These are phyloP conservation scores for Magnaporthales sp. DNA, from an alignment of 2,329 filamentous ascomycete species.

Conservation along the genomic window DNA sequence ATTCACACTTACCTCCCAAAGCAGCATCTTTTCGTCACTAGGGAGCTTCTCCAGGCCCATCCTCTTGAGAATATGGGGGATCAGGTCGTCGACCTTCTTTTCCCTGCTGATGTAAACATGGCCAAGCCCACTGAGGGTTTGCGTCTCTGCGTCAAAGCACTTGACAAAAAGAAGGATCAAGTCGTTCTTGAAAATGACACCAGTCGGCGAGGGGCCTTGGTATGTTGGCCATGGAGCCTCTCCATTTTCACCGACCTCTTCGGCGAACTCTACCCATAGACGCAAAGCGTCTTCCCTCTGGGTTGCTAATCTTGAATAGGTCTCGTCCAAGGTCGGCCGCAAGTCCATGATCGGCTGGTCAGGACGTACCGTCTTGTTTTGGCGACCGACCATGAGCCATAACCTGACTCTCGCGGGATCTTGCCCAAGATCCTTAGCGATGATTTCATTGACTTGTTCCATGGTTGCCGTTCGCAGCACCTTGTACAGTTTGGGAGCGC, in stretches of 20 bases:
- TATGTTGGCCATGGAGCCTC: slow-evolving; percentile 63
- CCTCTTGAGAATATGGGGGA: slow-evolving; percentile 65
- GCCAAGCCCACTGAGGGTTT: slow-evolving; percentile 67
- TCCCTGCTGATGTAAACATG: slow-evolving; percentile 83
- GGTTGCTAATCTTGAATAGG: slow-evolving; percentile 40
- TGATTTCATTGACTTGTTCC: slow-evolving; percentile 59
- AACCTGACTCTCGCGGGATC: slow-evolving; percentile 67
- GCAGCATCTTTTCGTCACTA: slow-evolving; percentile 49
- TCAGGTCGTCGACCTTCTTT: slow-evolving; percentile 80
- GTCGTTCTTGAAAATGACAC: slow-evolving; percentile 49
- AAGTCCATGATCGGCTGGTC: slow-evolving; percentile 78
- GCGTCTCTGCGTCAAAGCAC: slow-evolving; percentile 72
- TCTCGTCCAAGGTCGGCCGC: slow-evolving; percentile 69
- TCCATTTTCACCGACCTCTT: slow-evolving; percentile 58
- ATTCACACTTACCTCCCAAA: slow-evolving; percentile 61
- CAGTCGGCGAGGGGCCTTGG: slow-evolving; percentile 42
- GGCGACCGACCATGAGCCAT: slow-evolving; percentile 97
- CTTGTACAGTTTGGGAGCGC: slow-evolving; percentile 64
- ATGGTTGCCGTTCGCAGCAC: slow-evolving; percentile 69
- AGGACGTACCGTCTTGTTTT: slow-evolving; percentile 92
- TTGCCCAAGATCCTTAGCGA: slow-evolving; percentile 62
- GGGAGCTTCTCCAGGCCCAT: slow-evolving; percentile 80
- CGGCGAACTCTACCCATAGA: slow-evolving; percentile 77
- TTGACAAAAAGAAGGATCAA: slow-evolving; percentile 83
- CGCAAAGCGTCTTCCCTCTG: slow-evolving; percentile 65